A percentile compares a stretch with the other conserved stretches of the same genome.
Evolutionary conservation across 495 filamentous ascomycete species (phyloP).

Genomic region (Xylaria cubensis): DNA sequence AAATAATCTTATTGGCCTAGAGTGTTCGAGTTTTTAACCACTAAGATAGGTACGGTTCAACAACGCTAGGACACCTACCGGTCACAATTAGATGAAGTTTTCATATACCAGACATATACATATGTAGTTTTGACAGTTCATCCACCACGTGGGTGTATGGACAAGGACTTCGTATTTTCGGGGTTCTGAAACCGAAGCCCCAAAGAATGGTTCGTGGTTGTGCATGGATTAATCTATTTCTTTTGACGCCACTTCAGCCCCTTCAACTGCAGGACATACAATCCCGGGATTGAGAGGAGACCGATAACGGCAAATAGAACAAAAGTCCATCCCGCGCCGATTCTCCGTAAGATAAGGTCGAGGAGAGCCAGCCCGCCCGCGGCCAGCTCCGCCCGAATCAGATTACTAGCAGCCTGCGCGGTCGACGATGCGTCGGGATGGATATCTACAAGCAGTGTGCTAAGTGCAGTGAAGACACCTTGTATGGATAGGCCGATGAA

Average conservation of each 20-base stretch:
- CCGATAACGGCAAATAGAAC: conserved; percentile 1
- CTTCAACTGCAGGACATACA: conserved; percentile 4
- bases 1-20: background rate
- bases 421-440: conserved; percentile 10
- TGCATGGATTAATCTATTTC: background rate
- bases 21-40: background rate
- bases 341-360: background rate
- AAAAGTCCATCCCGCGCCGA: conserved; percentile 9
- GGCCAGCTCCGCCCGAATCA: conserved; percentile 18
- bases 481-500: conserved; percentile 11
- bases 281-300: background rate
- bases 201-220: background rate
- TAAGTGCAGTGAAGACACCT: background rate
- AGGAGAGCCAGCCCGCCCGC: conserved; percentile 2
- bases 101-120: background rate
- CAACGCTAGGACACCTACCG: background rate
- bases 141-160: background rate
- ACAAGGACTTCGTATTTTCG: background rate
- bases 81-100: background rate
- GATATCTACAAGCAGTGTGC: background rate
- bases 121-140: conserved; percentile 10
- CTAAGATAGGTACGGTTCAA: background rate
- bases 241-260: conserved; percentile 4
- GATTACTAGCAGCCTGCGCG: conserved; percentile 13
- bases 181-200: background rate